Conservation (phyloP, 495 filamentous ascomycete species). For the Aspergillus steynii region DNA sequence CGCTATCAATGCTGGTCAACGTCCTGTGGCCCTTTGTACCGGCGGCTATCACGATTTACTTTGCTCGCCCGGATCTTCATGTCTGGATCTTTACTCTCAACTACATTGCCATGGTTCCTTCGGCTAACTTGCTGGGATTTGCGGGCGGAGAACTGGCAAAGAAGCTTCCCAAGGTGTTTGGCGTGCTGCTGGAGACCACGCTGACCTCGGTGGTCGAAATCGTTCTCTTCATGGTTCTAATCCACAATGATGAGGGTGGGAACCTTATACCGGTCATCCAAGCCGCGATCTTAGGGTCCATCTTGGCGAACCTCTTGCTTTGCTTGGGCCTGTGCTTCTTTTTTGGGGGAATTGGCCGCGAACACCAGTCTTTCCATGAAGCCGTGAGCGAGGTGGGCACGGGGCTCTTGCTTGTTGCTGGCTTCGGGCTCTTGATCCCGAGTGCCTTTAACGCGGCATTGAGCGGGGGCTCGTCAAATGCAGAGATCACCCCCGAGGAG, state of each 20-base stretch:
- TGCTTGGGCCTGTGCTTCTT: constrained; percentile 81
- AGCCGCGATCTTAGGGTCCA: constrained; percentile 78
- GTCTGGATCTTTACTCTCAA: constrained; percentile 68
- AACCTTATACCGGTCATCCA: constrained; percentile 71
- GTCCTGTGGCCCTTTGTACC: constrained; percentile 77
- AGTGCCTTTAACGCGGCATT: constrained; percentile 73
- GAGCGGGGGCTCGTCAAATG: constrained; percentile 33
- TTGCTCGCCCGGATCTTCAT: constrained; percentile 59
- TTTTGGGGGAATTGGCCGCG: constrained; percentile 65
- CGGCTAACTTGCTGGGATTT: constrained; percentile 85
- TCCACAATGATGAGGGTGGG: constrained; percentile 39
- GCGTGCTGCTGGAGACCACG: constrained; percentile 75
- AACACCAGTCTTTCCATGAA: constrained; percentile 70
- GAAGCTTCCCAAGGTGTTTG: constrained; percentile 76
- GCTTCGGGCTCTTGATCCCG: constrained; percentile 80
- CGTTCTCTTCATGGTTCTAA: constrained; percentile 76
- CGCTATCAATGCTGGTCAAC: constrained; percentile 58
- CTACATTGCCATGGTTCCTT: constrained; percentile 83
- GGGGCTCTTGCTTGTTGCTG: constrained; percentile 78
- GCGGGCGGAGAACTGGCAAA: constrained; percentile 77
- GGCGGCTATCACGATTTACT: constrained; percentile 65
- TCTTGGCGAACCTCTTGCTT: constrained; percentile 74
- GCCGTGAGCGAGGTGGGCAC: constrained; percentile 79
- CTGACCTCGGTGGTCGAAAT: constrained; percentile 79
- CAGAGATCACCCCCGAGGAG: constrained; percentile 29